Conservation (phyloP, 768 basidiomycete species). For the Cubamyces lactineus region DNA sequence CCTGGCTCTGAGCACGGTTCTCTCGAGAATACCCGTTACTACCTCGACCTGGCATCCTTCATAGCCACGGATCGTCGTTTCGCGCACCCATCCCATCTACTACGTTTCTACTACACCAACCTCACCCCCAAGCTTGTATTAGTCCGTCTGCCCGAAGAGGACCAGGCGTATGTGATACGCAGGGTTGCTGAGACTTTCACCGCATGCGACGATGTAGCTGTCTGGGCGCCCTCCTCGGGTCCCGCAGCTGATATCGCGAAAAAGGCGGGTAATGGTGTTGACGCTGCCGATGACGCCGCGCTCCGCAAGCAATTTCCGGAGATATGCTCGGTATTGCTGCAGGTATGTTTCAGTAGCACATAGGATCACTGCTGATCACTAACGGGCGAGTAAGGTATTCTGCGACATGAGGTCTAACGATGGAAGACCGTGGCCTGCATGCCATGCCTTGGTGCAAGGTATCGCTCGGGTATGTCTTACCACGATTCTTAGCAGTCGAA, state of each 20-base stretch:
- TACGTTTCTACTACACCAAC: slow-evolving; percentile 54
- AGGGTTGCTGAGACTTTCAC: slow-evolving; percentile 49
- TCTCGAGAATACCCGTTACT: slow-evolving; percentile 44
- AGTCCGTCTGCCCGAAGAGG: slow-evolving; percentile 46
- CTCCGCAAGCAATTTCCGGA: slow-evolving; percentile 54
- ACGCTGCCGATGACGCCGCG: slow-evolving; percentile 32
- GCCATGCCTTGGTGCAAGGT: slow-evolving; percentile 46
- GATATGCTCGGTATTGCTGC: slow-evolving; percentile 50
- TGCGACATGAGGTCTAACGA: slow-evolving; percentile 34
- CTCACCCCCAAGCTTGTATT: slow-evolving; percentile 51
- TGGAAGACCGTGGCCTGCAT: slow-evolving; percentile 40
- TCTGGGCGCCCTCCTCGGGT: slow-evolving; percentile 2
- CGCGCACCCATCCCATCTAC: slow-evolving; percentile 48
- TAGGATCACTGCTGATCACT: background rate
- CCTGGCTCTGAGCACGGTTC: slow-evolving; percentile 34
- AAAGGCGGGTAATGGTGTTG: slow-evolving; percentile 19
- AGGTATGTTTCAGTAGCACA: slow-evolving; percentile 40
- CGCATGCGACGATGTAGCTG: slow-evolving; percentile 38
- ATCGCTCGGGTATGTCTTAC: slow-evolving; percentile 42
- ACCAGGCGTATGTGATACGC: slow-evolving; percentile 50
- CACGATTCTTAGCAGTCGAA: too few relatives aligned
- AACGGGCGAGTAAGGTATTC: slow-evolving; percentile 37
- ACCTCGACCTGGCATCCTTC: slow-evolving; percentile 50
- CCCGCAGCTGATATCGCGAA: slow-evolving; percentile 13
- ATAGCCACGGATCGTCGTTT: slow-evolving; percentile 46